Evolutionary conservation across 345 rosid species (phyloP).

Genomic region (Euclidium syriacum): DNA sequence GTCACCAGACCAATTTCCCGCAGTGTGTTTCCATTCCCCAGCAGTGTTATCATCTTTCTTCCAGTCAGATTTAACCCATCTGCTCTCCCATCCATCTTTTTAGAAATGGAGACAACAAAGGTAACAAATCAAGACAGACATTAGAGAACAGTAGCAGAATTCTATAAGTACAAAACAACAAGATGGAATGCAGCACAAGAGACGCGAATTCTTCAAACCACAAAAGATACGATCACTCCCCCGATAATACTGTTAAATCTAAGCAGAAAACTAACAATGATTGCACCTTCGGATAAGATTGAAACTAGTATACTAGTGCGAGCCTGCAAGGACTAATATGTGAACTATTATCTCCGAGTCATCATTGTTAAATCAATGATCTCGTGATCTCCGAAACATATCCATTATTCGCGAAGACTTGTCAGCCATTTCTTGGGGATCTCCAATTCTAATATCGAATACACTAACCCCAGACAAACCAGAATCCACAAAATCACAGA

Average conservation of each 20-base stretch:
- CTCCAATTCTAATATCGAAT: not conserved
- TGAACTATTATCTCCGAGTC: not conserved
- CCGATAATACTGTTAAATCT: not conserved
- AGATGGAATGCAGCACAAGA: not conserved
- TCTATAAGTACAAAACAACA: not conserved
- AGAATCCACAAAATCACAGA: constrained; percentile 12
- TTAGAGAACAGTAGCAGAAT: not conserved
- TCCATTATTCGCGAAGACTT: not conserved
- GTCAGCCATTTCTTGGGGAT: not conserved
- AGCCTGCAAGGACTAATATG: not conserved
- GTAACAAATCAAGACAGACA: not conserved
- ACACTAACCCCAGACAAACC: not conserved
- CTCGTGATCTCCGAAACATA: not conserved
- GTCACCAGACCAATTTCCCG: constrained; percentile 80
- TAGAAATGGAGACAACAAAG: not conserved
- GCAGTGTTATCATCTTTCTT: constrained; percentile 68
- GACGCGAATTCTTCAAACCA: not conserved
- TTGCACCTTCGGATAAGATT: not conserved
- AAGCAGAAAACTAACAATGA: not conserved
- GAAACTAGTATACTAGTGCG: not conserved
- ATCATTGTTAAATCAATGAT: not conserved
- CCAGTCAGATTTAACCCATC: constrained; percentile 82
- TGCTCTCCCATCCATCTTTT: constrained; percentile 77
- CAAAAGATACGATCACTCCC: not conserved
- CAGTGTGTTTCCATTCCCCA: constrained; percentile 77